Percentiles rank a stretch among this genome's conserved stretches.
phyloP scores from a whole-genome alignment of 306 rosid genomes.

The Pterocarpus santalinus region DNA sequence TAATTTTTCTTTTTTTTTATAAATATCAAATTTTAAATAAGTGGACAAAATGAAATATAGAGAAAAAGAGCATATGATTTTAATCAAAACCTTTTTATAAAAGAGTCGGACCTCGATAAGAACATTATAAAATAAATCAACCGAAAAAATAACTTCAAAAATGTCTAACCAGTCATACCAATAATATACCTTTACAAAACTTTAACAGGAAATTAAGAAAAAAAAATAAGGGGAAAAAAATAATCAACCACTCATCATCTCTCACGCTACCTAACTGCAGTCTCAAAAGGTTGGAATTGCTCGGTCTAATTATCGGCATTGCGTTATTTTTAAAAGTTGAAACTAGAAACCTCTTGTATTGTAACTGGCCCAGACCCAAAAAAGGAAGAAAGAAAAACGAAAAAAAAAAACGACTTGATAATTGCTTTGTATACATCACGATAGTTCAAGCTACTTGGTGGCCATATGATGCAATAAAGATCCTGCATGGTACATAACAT shows the following conservation, averaged over 20 bases:
- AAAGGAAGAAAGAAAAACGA: background rate
- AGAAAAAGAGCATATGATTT: too few relatives aligned
- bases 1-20: too few relatives aligned
- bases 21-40: too few relatives aligned
- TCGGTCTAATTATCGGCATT: background rate
- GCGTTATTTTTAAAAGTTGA: background rate
- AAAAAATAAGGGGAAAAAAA: too few relatives aligned
- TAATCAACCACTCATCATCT: background rate
- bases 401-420: background rate
- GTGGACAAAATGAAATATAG: too few relatives aligned
- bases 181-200: too few relatives aligned
- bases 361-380: background rate
- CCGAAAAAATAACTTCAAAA: too few relatives aligned
- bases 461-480: constrained; percentile 13
- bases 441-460: background rate
- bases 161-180: too few relatives aligned
- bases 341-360: background rate
- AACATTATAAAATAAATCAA: too few relatives aligned
- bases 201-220: too few relatives aligned
- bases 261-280: background rate
- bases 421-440: constrained; percentile 14
- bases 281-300: background rate
- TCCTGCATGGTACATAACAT: constrained; percentile 31
- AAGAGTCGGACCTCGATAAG: too few relatives aligned
- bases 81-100: too few relatives aligned